A percentile compares a stretch with the other conserved stretches of the same genome.
These are phyloP conservation scores for Taphrina deformans DNA, from an alignment of 1,139 yeast genomes.

Conservation along the genomic window DNA sequence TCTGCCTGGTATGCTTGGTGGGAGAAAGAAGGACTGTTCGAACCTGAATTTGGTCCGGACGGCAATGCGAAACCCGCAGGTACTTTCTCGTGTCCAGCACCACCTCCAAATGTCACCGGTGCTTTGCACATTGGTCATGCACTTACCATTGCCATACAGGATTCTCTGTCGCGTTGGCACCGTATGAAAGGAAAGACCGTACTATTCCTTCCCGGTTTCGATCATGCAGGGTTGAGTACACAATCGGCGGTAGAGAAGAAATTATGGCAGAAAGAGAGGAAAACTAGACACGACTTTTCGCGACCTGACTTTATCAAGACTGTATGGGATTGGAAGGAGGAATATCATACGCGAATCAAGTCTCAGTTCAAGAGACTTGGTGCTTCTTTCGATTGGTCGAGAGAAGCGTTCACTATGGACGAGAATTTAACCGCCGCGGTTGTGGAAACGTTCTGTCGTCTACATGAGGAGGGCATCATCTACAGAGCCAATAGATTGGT, in stretches of 20 bases:
- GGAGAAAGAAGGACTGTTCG: slow-evolving; percentile 81
- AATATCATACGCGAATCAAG: slow-evolving; percentile 82
- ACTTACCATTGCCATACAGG: slow-evolving; percentile 91
- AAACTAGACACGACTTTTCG: slow-evolving; percentile 92
- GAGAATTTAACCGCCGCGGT: slow-evolving; percentile 79
- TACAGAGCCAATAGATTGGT: slow-evolving; percentile 92
- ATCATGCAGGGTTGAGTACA: slow-evolving; percentile 98
- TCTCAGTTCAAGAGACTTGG: slow-evolving; percentile 82
- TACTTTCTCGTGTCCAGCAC: slow-evolving; percentile 86
- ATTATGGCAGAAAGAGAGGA: slow-evolving; percentile 81
- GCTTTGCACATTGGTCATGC: slow-evolving; percentile 99
- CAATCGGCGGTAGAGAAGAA: slow-evolving; percentile 98
- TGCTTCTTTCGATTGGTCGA: slow-evolving; percentile 94
- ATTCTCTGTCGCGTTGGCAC: slow-evolving; percentile 84
- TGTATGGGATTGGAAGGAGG: slow-evolving; percentile 99
- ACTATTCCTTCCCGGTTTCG: slow-evolving; percentile 91
- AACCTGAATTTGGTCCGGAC: slow-evolving; percentile 75
- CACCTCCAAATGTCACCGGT: slow-evolving; percentile 99
- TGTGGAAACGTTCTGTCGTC: slow-evolving; percentile 81
- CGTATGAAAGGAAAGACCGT: slow-evolving; percentile 98
- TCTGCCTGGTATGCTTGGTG: slow-evolving; percentile 99
- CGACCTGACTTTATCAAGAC: slow-evolving; percentile 83
- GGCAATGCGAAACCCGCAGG: slow-evolving; percentile 83
- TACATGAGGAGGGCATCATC: slow-evolving; percentile 92
- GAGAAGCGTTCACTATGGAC: slow-evolving; percentile 90